phyloP scores from a whole-genome alignment of 768 basidiomycete genomes.

The Sistotremastrum niveocremeum region DNA sequence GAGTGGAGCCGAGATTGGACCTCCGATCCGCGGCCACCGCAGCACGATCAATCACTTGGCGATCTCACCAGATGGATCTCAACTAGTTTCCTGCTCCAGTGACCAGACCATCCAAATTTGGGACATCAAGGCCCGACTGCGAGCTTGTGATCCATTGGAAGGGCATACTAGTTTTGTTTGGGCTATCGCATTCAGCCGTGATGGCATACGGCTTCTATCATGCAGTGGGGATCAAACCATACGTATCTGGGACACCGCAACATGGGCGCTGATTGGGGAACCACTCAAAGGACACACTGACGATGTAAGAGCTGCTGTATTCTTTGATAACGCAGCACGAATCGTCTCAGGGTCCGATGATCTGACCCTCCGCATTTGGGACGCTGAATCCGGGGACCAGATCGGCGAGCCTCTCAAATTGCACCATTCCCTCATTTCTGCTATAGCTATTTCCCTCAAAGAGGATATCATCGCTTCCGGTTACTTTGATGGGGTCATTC shows the following conservation, averaged over 20 bases:
- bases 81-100: not conserved
- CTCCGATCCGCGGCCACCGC: too few species aligned
- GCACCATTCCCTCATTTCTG: not conserved
- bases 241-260: conserved; percentile 2
- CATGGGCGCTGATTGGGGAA: not conserved
- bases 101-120: not conserved
- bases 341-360: conserved; percentile 1
- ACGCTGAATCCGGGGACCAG: not conserved
- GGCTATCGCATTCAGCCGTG: conserved; percentile 3
- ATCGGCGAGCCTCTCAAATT: not conserved
- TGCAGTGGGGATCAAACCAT: not conserved
- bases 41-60: not conserved
- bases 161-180: not conserved
- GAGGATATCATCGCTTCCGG: too few species aligned
- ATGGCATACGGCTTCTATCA: not conserved
- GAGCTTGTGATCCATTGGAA: not conserved
- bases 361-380: not conserved
- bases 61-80: conserved; percentile 4
- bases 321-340: conserved; percentile 2
- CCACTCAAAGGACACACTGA: not conserved
- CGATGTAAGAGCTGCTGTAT: not conserved
- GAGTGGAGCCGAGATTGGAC: too few species aligned
- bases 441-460: too few species aligned
- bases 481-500: too few species aligned
- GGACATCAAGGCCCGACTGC: conserved; percentile 1